These are phyloP conservation scores for Diaporthe sp. DNA, from an alignment of 2,329 filamentous ascomycete genomes.

Conservation along the genomic window DNA sequence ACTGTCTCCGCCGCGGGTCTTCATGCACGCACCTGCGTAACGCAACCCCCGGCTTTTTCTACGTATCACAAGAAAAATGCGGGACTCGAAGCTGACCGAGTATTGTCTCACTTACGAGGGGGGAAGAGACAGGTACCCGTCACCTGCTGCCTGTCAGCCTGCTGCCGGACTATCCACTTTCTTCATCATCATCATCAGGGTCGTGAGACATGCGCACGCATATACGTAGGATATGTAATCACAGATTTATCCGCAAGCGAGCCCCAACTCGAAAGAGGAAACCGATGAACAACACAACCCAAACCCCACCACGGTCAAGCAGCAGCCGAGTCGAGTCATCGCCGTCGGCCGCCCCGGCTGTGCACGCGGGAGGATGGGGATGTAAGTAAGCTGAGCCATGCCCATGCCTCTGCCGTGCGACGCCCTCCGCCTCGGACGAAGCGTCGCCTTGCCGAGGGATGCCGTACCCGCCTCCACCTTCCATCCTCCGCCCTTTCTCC, in stretches of 20 bases:
- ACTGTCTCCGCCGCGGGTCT: neutral
- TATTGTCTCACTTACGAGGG: neutral
- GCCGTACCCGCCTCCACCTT: neutral
- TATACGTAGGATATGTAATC: too few relatives aligned
- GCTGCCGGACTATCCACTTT: neutral
- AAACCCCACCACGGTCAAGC: conserved; percentile 1
- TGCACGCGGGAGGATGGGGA: neutral
- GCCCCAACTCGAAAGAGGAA: neutral
- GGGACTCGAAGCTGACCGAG: neutral
- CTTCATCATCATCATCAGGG: too few relatives aligned
- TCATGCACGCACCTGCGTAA: neutral
- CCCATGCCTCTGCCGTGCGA: neutral
- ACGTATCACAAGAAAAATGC: neutral
- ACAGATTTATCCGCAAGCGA: neutral
- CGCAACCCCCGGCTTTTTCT: neutral
- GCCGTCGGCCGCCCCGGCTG: conserved; percentile 1
- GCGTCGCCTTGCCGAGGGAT: neutral
- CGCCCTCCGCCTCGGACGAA: neutral
- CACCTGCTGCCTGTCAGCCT: too few relatives aligned
- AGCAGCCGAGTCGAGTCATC: neutral
- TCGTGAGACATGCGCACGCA: too few relatives aligned
- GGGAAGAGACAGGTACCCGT: neutral
- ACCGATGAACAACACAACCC: neutral
- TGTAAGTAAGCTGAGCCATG: neutral
- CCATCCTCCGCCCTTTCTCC: too few relatives aligned